Percentiles rank a stretch among this genome's conserved stretches.
Conservation (phyloP, 257 asterid genomes). For the Datura wrightii region DNA sequence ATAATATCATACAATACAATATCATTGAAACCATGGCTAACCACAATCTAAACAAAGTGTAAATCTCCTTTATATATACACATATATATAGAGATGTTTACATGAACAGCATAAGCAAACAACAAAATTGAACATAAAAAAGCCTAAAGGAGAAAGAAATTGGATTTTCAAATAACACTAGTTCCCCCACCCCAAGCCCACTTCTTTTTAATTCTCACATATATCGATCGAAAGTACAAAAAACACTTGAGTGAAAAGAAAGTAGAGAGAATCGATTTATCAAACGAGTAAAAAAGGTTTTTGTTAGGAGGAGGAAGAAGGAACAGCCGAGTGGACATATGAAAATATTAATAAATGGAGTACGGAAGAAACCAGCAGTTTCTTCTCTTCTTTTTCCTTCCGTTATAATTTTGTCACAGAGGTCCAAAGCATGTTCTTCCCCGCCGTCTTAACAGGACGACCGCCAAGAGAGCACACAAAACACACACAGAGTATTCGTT, state of each 20-base stretch:
- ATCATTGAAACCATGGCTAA: too few relatives aligned
- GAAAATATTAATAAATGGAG: background rate
- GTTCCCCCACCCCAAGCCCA: background rate
- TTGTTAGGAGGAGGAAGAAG: background rate
- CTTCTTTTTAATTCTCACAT: background rate
- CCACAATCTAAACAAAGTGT: too few relatives aligned
- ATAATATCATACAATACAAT: too few relatives aligned
- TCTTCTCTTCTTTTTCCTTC: constrained; percentile 26
- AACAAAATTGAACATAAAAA: background rate
- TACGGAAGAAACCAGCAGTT: constrained; percentile 26
- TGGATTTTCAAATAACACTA: background rate
- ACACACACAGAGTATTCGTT: background rate
- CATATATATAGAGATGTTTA: background rate
- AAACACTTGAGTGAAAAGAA: background rate
- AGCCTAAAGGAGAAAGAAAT: constrained; percentile 14
- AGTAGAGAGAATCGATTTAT: constrained; percentile 24
- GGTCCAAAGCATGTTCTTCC: constrained; percentile 9
- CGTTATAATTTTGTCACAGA: background rate
- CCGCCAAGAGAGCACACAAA: background rate
- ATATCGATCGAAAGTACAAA: constrained; percentile 13
- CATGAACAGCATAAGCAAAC: background rate
- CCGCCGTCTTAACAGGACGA: constrained; percentile 10
- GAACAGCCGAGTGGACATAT: constrained; percentile 6
- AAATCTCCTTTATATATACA: too few relatives aligned
- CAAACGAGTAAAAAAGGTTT: constrained; percentile 19